These are phyloP conservation scores for Atalantia buxifolia DNA, from an alignment of 345 rosid genomes.

Conservation along the genomic window DNA sequence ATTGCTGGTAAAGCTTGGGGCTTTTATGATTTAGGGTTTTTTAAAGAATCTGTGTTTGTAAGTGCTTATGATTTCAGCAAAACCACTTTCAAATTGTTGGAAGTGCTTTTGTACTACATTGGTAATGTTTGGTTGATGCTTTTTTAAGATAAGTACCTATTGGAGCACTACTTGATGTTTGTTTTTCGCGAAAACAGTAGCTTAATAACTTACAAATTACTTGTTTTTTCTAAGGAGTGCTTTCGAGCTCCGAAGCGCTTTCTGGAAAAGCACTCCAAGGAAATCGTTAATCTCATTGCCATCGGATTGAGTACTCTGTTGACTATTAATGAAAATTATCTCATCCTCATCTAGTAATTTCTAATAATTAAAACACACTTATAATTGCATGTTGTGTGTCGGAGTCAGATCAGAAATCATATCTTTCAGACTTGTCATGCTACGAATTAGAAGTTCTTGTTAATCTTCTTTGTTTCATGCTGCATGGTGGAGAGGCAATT, in stretches of 20 bases:
- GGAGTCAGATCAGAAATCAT: neutral
- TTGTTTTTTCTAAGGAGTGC: neutral
- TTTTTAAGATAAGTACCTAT: neutral
- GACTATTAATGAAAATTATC: neutral
- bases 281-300: neutral
- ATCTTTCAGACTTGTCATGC: neutral
- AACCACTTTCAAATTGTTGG: neutral
- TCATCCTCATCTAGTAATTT: neutral
- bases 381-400: neutral
- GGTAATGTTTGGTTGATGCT: neutral
- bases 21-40: neutral
- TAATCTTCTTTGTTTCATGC: no score
- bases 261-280: neutral
- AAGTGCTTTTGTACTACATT: neutral
- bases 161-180: neutral
- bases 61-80: neutral
- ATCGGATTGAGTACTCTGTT: neutral
- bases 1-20: neutral
- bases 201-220: neutral
- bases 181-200: neutral
- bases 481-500: no score
- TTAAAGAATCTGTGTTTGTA: neutral
- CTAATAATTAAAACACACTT: neutral
- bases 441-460: no score
- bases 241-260: neutral